Evolutionary conservation across 2,329 filamentous ascomycete species (phyloP).

Genomic region (Juglanconis oblonga): DNA sequence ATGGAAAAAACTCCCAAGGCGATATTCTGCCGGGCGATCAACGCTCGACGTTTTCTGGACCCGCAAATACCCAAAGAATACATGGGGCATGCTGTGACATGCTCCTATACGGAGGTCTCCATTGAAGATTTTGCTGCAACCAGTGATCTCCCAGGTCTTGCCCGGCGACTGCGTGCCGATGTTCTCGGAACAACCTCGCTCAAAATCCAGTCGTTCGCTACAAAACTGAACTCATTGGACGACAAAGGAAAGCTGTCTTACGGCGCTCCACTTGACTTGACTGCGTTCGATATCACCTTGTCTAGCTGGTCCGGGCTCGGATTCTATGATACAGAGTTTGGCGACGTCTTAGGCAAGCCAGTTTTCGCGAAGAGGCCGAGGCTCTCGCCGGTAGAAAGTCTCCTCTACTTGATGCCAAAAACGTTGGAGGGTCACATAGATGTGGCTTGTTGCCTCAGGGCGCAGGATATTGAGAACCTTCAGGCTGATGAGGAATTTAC

Average conservation of each 20-base stretch:
- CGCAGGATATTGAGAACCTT: conserved; percentile 5
- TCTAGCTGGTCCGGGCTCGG: conserved; percentile 9
- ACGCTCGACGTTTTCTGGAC: conserved; percentile 7
- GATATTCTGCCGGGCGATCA: conserved; percentile 7
- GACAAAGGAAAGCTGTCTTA: conserved; percentile 9
- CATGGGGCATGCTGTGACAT: conserved; percentile 7
- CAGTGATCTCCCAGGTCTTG: neutral
- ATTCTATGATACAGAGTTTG: conserved; percentile 5
- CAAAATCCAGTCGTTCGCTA: conserved; percentile 13
- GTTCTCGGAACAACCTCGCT: neutral
- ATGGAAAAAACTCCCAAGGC: neutral
- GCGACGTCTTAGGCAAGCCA: conserved; percentile 6
- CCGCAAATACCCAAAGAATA: conserved; percentile 5
- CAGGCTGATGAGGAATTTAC: conserved; percentile 1
- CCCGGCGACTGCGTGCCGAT: conserved; percentile 5
- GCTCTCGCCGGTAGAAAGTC: conserved; percentile 3
- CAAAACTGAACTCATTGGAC: conserved; percentile 7
- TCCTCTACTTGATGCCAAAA: conserved; percentile 14
- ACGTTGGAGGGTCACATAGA: conserved; percentile 1
- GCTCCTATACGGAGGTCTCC: neutral
- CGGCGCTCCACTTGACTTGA: conserved; percentile 1
- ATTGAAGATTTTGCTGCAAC: neutral
- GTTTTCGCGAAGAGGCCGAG: conserved; percentile 8
- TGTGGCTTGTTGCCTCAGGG: conserved; percentile 7
- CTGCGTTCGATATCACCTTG: conserved; percentile 5